Evolutionary conservation across 805 yeast species (phyloP), one percentile per base, ranked within the genome.

Genomic region (Maudiozyma serrabonitensis): DNA sequence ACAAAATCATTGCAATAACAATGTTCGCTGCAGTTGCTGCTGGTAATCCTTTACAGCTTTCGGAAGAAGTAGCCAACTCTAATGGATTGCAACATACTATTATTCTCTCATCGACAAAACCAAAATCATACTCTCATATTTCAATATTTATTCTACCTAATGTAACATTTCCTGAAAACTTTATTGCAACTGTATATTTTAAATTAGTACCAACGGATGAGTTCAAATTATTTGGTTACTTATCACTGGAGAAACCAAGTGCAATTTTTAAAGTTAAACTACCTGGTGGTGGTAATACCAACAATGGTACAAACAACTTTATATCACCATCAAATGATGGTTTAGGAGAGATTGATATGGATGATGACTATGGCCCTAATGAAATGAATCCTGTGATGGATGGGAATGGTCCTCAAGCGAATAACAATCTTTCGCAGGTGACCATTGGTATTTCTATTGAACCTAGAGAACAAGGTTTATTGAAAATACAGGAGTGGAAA

Each of bases 391-490:
- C 65, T 11, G 61, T 62, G 18, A 37, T 37, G 42, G 25, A 19
- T 18, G 48, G 34, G 2, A 38, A 18, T 31, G 15, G 13, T 6
- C 18, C 23, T 5, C 56, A 55, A 31, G 56, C 57, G 7, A 46
- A 50, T 15, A 67, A 66, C 40, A 69, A 61, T 51, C 70, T 73
- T 48, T 64, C 69, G 1, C 71, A 68, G 44, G 54, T 63, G 43
- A 68, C 74, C 1, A 80, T 91, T 4, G 99, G 99, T 0, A 86
- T 93, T n/a, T 87, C 96, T 3, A 81, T 91, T 13, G 99, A 91
- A 61, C 85, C 95, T 0, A 74, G 78, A 6, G 71, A 64, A 0
- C 81, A 76, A 46, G 97, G 95, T 0, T 78, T 79, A 52, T 67
- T 71, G 37, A 81, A 76, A 50, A 66, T 87, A 43, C 72, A 66